These are phyloP conservation scores for Ramaria sp. DNA, from an alignment of 768 basidiomycete genomes.

Conservation along the genomic window DNA sequence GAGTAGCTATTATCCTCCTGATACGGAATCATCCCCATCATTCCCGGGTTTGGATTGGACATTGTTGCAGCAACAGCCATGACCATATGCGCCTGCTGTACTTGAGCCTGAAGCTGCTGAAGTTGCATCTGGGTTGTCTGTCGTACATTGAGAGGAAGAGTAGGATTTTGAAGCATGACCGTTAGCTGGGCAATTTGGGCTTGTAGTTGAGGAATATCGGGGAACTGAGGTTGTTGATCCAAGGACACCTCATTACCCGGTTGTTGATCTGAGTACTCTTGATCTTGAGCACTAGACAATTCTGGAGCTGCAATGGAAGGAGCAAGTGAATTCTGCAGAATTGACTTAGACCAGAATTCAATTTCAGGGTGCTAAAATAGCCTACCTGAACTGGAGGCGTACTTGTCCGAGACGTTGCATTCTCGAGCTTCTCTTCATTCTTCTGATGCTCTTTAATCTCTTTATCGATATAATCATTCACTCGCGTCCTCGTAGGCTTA, in stretches of 20 bases:
- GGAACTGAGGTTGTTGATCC: constrained; percentile 50
- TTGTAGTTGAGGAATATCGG: constrained; percentile 76
- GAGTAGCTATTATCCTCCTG: constrained; percentile 10
- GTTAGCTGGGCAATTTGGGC: constrained; percentile 77
- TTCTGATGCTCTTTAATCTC: constrained; percentile 63
- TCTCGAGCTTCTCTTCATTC: constrained; percentile 36
- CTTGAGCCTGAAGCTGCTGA: constrained; percentile 68
- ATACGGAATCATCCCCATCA: constrained; percentile 11
- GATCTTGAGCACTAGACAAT: constrained; percentile 34
- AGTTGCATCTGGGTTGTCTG: constrained; percentile 78
- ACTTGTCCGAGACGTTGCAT: constrained; percentile 11
- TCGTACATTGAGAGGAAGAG: constrained; percentile 59
- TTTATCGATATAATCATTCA: constrained; percentile 73
- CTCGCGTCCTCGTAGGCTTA: constrained; percentile 66
- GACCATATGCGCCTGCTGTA: constrained; percentile 70
- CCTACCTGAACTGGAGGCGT: constrained; percentile 8
- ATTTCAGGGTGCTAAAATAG: not conserved
- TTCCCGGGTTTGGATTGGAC: constrained; percentile 3
- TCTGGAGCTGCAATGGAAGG: constrained; percentile 13
- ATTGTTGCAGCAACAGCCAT: constrained; percentile 29
- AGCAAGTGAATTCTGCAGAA: not conserved
- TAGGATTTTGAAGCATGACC: constrained; percentile 69
- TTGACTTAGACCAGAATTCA: not conserved
- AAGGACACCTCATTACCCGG: constrained; percentile 25
- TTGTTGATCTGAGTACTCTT: constrained; percentile 65